Evolutionary conservation across 176 grass and related monocot genomes (phyloP), one percentile per base, ranked within the genome.

Genomic region (Oryza officinalis): DNA sequence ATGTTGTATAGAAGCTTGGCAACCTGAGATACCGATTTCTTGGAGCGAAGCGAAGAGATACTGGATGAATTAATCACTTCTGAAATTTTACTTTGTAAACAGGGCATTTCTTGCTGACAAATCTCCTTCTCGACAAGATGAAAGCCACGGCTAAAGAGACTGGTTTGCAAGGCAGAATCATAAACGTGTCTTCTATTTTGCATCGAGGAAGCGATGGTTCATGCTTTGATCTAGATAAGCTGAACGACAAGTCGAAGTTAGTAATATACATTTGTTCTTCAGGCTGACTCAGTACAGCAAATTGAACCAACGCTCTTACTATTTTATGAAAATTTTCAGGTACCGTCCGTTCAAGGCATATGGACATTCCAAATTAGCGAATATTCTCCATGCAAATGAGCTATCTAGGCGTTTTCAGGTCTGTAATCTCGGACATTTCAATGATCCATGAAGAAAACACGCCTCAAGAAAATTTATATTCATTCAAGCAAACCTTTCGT

Each of bases 71-170:
- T 61, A 61, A 15, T 3, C 35, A 43, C 27, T 0, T 61, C 14
- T 4, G 76, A 18, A 60, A 23, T 18, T 75, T 78, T 26, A 69
- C 0, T 44, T 32, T 44, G 8, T 31, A 76, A 85, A 65, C 77
- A 93, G 91, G 94, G 14, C 94, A 97, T 83, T 93, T 93, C 78
- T 86, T 97, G 33, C 89, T 97, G 81, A 91, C 91, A 63, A 84
- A 78, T 78, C 64, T 93, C 71, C 69, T 97, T 10, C 84, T 93
- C 4, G 78, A 93, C 15, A 97, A 91, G 80, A 86, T 97, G 91
- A 94, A 94, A 88, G 12, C 65, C 18, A 97, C 89, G 3, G 82
- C 89, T 4, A 82, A 32, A 57, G 73, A 94, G 66, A 94, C 94
- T 5, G 89, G 89, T 50, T 87, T 94, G 22, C 85, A 91, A 18